Evolutionary conservation across 2,329 filamentous ascomycete species (phyloP), one percentile per base, ranked within the genome.

Genomic region (Ophiobolus disseminans): DNA sequence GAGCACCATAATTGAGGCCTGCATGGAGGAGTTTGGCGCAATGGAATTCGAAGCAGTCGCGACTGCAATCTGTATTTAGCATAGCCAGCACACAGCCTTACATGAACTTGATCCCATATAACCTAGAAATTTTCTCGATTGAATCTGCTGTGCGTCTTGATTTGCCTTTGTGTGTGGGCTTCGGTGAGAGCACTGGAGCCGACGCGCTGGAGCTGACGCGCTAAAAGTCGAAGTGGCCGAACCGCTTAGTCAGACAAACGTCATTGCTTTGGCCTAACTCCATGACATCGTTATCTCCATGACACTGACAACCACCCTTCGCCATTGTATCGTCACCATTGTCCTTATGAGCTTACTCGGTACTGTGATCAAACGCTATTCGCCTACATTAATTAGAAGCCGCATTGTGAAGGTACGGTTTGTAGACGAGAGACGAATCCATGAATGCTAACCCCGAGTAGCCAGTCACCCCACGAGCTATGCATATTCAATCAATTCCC

Each of bases 401-500:
- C 48, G 58, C 38, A 52, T 66, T 40, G n/a, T 45, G 32, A 57
- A 38, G 44, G 66, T 67, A 56, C 21, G 53, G 16, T 14, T 7
- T 6, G 6, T 16, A n/a, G 28, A 22, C 1, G 13, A 14, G 17
- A 17, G 22, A 9, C 10, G 23, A 28, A 32, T 9, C 25, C 22
- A 2, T 4, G 21, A 20, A 23, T 40, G 45, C 63, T 72, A 58
- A 72, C 40, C 43, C 49, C 32, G 39, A 53, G 48, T 43, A 73
- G 70, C 60, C 63, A 52, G 40, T 57, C 34, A 48, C 55, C 22
- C 45, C 63, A 55, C 81, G 82, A 76, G 76, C 77, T 60, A 94
- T 94, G 90, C 89, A 93, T 83, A 88, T 93, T 77, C 84, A 90
- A 75, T 89, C 88, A 61, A 93, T 94, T 75, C 89, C 89, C 48